Conservation (phyloP, 176 grass and related monocot species). For the Leersia perrieri region DNA sequence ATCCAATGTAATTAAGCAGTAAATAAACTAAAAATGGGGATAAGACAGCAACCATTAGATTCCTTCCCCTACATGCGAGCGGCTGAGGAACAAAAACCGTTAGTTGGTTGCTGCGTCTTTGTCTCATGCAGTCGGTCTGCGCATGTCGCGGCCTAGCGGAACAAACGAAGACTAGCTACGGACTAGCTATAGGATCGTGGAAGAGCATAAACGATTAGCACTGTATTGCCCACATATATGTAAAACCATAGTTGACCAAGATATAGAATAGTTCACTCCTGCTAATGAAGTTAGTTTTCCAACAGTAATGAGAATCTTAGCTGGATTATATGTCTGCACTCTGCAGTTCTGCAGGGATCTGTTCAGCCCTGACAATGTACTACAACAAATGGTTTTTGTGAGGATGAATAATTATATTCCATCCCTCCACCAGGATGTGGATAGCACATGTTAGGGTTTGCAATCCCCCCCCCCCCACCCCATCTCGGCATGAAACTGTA, state of each 20-base stretch:
- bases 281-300: background rate
- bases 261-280: background rate
- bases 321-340: constrained; percentile 1
- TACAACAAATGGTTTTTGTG: no score
- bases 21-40: no score
- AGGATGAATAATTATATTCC: no score
- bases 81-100: background rate
- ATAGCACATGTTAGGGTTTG: no score
- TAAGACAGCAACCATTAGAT: background rate
- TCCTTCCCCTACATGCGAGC: background rate
- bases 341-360: background rate
- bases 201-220: background rate
- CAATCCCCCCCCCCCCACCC: no score
- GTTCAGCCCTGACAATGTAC: no score
- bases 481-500: no score
- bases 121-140: background rate
- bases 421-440: no score
- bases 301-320: constrained; percentile 14
- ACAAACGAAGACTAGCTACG: background rate
- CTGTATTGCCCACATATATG: background rate
- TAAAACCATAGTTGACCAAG: constrained; percentile 1
- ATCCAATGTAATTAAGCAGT: background rate
- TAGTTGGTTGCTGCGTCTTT: background rate
- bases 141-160: background rate
- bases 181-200: background rate